Evolutionary conservation across 2,329 filamentous ascomycete genomes (phyloP).

Genomic region (Sporothrix curviconia): DNA sequence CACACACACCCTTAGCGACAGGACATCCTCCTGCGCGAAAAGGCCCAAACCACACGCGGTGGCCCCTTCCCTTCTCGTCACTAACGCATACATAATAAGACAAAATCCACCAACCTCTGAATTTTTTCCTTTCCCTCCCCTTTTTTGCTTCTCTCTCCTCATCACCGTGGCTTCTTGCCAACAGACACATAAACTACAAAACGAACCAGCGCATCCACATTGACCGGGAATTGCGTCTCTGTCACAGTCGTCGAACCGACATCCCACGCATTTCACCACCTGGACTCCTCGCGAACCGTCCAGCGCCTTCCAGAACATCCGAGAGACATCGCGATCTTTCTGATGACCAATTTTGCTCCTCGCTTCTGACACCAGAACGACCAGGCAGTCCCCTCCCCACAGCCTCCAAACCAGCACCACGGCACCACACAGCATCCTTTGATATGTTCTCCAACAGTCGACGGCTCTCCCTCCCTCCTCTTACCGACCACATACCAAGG

Average conservation of each 20-base stretch:
- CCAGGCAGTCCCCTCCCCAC: conserved; percentile 9
- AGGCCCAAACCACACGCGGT: conserved; percentile 8
- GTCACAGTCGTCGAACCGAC: neutral
- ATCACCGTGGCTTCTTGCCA: conserved; percentile 16
- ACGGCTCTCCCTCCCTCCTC: conserved; percentile 48
- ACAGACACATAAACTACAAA: conserved; percentile 2
- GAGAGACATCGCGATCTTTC: conserved; percentile 29
- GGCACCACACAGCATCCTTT: conserved; percentile 29
- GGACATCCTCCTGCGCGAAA: neutral
- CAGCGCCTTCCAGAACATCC: conserved; percentile 32
- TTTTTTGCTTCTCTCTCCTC: conserved; percentile 4
- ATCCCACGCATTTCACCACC: conserved; percentile 16
- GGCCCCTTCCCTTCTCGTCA: conserved; percentile 7
- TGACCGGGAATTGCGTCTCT: conserved; percentile 11
- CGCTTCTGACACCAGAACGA: conserved; percentile 20
- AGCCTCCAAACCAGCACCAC: conserved; percentile 26
- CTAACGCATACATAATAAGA: conserved; percentile 15
- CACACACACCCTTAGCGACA: neutral
- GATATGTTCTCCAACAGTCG: conserved; percentile 53
- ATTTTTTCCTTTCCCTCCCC: conserved; percentile 4
- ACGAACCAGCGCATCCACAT: neutral
- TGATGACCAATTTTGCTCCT: conserved; percentile 28
- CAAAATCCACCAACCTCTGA: conserved; percentile 11
- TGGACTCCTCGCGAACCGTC: conserved; percentile 32
- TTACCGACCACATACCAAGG: conserved; percentile 56